phyloP scores from a whole-genome alignment of 495 filamentous ascomycete genomes.

The Neurospora sp. region DNA sequence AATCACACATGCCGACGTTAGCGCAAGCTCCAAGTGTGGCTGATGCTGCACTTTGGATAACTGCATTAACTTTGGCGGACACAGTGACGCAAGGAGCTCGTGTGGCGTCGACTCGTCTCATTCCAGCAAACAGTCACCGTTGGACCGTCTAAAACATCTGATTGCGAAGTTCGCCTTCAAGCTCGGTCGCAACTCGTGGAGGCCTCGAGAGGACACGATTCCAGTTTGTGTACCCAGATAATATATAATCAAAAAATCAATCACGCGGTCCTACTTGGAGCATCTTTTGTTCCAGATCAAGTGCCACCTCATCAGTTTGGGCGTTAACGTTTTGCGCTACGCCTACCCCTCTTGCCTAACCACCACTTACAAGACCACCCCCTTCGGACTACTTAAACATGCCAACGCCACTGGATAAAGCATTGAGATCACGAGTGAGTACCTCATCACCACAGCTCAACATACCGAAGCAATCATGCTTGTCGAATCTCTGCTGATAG shows the following conservation, averaged over 20 bases:
- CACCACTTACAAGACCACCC: neutral
- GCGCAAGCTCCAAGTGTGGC: constrained; percentile 3
- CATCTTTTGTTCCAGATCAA: neutral
- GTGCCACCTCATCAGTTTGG: neutral
- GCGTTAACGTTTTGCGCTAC: neutral
- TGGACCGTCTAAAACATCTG: neutral
- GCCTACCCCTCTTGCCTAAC: neutral
- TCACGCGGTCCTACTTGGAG: neutral
- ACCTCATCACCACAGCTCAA: neutral
- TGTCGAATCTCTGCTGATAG: neutral
- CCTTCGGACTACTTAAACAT: constrained; percentile 25
- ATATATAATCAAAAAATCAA: neutral
- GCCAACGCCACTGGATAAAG: constrained; percentile 70
- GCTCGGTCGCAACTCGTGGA: neutral
- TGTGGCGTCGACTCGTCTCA: neutral
- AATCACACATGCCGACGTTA: neutral
- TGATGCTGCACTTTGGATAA: constrained; percentile 3
- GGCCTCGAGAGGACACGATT: neutral
- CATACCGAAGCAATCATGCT: constrained; percentile 6
- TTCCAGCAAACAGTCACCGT: neutral
- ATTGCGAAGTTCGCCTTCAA: neutral
- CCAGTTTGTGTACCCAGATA: neutral
- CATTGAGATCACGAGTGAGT: constrained; percentile 67
- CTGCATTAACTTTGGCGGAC: constrained; percentile 1
- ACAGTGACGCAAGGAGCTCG: neutral